These are phyloP conservation scores for Rheum nobile DNA, from an alignment of 148 eudicot species.

Conservation along the genomic window DNA sequence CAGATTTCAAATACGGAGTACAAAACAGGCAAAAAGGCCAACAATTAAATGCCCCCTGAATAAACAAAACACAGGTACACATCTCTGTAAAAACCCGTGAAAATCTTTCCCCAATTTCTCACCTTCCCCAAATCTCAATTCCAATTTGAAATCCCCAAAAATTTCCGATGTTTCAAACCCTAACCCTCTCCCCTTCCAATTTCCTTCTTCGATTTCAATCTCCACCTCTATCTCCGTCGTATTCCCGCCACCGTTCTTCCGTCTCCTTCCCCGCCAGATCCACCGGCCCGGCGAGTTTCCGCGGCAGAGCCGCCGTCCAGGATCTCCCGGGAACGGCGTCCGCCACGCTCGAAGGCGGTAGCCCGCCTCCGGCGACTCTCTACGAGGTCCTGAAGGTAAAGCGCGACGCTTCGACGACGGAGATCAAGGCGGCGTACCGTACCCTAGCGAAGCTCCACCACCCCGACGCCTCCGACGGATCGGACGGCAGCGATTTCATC, in stretches of 20 bases:
- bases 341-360: neutral
- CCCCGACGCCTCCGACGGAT: constrained; percentile 33
- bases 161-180: constrained; percentile 3
- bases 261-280: neutral
- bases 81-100: neutral
- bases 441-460: constrained; percentile 50
- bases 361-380: neutral
- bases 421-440: constrained; percentile 60
- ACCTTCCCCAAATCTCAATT: neutral
- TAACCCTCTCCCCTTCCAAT: neutral
- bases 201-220: neutral
- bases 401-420: constrained; percentile 33
- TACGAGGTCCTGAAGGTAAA: constrained; percentile 1
- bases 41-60: neutral
- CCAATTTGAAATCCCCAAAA: neutral
- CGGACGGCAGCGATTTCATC: constrained; percentile 42
- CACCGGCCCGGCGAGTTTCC: neutral
- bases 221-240: neutral
- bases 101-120: neutral
- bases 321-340: neutral
- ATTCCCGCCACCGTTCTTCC: neutral
- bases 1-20: no score
- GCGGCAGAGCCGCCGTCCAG: neutral
- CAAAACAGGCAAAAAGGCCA: neutral
- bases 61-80: neutral